A percentile compares a stretch with the other conserved stretches of the same genome.
Conservation (phyloP, 2,329 filamentous ascomycete genomes). For the Ophiostoma piceae region DNA sequence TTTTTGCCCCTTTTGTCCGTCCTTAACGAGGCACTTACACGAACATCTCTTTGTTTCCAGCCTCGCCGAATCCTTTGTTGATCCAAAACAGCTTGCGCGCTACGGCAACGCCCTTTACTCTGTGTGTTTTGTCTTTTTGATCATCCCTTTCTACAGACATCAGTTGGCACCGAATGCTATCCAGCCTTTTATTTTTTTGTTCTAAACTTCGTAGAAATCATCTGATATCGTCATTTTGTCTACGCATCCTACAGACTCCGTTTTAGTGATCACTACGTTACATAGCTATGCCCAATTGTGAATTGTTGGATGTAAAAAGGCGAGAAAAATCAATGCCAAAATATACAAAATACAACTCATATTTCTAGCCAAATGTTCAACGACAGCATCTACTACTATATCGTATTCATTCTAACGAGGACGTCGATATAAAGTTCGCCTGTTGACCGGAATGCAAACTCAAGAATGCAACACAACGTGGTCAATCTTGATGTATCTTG, state of each 20-base stretch:
- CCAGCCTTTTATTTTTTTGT: background rate
- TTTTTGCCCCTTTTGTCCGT: background rate
- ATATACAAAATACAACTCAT: too few species aligned
- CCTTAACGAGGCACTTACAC: background rate
- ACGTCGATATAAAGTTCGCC: background rate
- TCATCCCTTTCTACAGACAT: background rate
- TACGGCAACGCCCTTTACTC: background rate
- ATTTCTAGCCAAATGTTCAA: too few species aligned
- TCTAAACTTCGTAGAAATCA: background rate
- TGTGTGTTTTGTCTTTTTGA: background rate
- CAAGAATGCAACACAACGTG: constrained; percentile 6
- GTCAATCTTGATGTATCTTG: background rate
- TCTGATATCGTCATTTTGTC: too few species aligned
- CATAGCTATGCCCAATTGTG: too few species aligned
- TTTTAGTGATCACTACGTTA: too few species aligned
- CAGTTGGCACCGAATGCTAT: background rate
- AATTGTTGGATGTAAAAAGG: background rate
- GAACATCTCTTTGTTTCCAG: background rate
- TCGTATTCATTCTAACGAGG: background rate
- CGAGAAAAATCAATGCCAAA: background rate
- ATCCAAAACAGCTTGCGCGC: background rate
- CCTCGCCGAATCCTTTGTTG: constrained; percentile 3
- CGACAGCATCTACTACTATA: too few species aligned
- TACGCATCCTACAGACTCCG: background rate
- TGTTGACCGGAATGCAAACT: background rate